phyloP scores from a whole-genome alignment of 2,329 filamentous ascomycete genomes.

The Penicillium sp. region DNA sequence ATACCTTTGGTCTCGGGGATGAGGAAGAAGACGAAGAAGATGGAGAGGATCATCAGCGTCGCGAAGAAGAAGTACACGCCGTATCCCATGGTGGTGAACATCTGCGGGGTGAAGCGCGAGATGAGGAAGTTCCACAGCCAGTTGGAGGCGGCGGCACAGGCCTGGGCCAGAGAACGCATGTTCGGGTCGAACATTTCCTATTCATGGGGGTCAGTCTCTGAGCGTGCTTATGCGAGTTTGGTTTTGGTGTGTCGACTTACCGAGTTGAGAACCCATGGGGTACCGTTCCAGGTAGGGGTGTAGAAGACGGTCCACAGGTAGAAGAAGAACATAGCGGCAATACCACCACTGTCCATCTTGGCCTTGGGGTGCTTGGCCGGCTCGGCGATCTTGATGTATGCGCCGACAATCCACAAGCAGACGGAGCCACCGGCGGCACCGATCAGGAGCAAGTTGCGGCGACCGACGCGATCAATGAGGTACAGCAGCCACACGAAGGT shows the following conservation, averaged over 20 bases:
- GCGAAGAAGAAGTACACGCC: constrained; percentile 73
- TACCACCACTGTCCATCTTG: constrained; percentile 35
- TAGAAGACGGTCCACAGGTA: constrained; percentile 76
- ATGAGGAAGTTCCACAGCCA: constrained; percentile 45
- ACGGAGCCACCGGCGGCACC: constrained; percentile 63
- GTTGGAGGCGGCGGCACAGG: constrained; percentile 57
- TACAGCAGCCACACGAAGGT: constrained; percentile 71
- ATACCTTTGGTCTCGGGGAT: constrained; percentile 68
- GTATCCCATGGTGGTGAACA: constrained; percentile 51
- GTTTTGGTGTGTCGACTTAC: constrained; percentile 21
- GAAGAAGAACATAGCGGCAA: constrained; percentile 63
- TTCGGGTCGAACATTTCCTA: constrained; percentile 73
- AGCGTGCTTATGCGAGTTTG: too few species aligned
- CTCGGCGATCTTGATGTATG: constrained; percentile 40
- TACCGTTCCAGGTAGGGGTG: constrained; percentile 72
- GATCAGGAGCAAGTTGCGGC: constrained; percentile 65
- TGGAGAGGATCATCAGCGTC: constrained; percentile 60
- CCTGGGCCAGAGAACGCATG: constrained; percentile 69
- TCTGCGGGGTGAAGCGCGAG: constrained; percentile 45
- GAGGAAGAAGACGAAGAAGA: constrained; percentile 63
- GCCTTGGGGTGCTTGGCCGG: constrained; percentile 27
- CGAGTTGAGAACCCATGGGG: constrained; percentile 74
- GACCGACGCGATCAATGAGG: constrained; percentile 66
- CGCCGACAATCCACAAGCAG: constrained; percentile 43
- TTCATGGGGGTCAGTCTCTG: constrained; percentile 11